phyloP scores from a whole-genome alignment of 176 grass and related monocot genomes.

The Musa schizocarpa region DNA sequence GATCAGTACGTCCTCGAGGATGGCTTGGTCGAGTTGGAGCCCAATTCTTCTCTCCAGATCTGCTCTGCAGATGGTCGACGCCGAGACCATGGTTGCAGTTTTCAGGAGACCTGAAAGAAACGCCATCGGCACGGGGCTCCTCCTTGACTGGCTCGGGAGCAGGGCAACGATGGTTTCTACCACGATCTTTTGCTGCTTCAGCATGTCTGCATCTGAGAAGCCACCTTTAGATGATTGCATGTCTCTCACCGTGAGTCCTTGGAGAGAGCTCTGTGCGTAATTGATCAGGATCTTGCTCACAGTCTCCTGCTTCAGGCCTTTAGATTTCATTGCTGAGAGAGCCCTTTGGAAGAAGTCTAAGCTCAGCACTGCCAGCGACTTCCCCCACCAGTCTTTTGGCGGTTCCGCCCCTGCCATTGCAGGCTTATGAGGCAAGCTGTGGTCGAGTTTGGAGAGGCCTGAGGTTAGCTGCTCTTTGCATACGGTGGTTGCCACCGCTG shows the following conservation, averaged over 20 bases:
- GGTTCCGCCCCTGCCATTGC: constrained; percentile 17
- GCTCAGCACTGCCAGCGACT: constrained; percentile 38
- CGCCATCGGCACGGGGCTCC: constrained; percentile 68
- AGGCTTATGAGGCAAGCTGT: constrained; percentile 26
- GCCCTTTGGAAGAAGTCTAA: constrained; percentile 77
- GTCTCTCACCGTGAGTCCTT: constrained; percentile 59
- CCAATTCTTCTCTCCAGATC: constrained; percentile 87
- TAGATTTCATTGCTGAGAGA: constrained; percentile 63
- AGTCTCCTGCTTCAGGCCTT: constrained; percentile 92
- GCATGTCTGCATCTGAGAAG: constrained; percentile 24
- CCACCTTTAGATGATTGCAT: constrained; percentile 21
- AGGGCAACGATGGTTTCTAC: constrained; percentile 59
- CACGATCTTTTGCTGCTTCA: constrained; percentile 53
- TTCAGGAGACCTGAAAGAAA: constrained; percentile 85
- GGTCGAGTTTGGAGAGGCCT: constrained; percentile 63
- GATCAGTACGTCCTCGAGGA: constrained; percentile 86
- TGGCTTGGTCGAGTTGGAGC: constrained; percentile 76
- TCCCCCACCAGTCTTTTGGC: constrained; percentile 79
- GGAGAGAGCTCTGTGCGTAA: constrained; percentile 71
- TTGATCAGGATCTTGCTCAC: constrained; percentile 70
- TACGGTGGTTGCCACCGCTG: constrained; percentile 53
- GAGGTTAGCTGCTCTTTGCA: constrained; percentile 82
- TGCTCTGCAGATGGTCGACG: constrained; percentile 44
- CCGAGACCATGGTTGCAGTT: constrained; percentile 46
- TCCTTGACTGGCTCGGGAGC: constrained; percentile 71